A percentile compares a stretch with the other conserved stretches of the same genome.
Evolutionary conservation across 2,329 filamentous ascomycete species (phyloP).

Genomic region (Trichophyton benhamiae): DNA sequence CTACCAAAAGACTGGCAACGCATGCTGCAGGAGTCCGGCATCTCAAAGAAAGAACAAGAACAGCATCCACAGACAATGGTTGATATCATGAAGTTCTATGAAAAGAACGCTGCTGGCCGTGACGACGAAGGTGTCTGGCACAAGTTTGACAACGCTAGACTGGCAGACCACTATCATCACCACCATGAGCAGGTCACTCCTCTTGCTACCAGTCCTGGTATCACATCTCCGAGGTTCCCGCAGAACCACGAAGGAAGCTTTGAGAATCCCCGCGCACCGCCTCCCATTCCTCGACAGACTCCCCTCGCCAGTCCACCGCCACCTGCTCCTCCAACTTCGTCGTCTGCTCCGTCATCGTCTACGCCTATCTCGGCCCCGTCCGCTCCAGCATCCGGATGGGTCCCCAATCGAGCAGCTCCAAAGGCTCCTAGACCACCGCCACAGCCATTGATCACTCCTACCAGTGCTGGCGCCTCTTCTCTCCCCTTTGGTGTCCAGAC

Average conservation of each 20-base stretch:
- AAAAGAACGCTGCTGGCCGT: slow-evolving; percentile 73
- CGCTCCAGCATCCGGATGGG: slow-evolving; percentile 40
- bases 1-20: slow-evolving; percentile 97
- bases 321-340: slow-evolving; percentile 31
- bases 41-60: slow-evolving; percentile 88
- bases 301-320: slow-evolving; percentile 28
- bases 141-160: slow-evolving; percentile 82
- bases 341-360: too few species aligned
- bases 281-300: slow-evolving; percentile 58
- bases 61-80: slow-evolving; percentile 92
- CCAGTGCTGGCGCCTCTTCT: slow-evolving; percentile 32
- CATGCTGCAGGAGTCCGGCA: slow-evolving; percentile 86
- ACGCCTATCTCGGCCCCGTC: too few species aligned
- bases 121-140: slow-evolving; percentile 83
- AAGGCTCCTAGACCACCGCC: slow-evolving; percentile 56
- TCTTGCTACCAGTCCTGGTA: slow-evolving; percentile 36
- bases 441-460: slow-evolving; percentile 41
- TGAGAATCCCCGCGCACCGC: slow-evolving; percentile 87
- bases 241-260: slow-evolving; percentile 87
- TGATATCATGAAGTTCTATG: slow-evolving; percentile 93
- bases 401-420: slow-evolving; percentile 75
- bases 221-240: slow-evolving; percentile 65
- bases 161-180: slow-evolving; percentile 20
- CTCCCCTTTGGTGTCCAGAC: slow-evolving; percentile 35
- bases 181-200: slow-evolving; percentile 38